Evolutionary conservation across 805 yeast species (phyloP), one percentile per base, ranked within the genome.

Genomic region (Wickerhamiella domercqiae): DNA sequence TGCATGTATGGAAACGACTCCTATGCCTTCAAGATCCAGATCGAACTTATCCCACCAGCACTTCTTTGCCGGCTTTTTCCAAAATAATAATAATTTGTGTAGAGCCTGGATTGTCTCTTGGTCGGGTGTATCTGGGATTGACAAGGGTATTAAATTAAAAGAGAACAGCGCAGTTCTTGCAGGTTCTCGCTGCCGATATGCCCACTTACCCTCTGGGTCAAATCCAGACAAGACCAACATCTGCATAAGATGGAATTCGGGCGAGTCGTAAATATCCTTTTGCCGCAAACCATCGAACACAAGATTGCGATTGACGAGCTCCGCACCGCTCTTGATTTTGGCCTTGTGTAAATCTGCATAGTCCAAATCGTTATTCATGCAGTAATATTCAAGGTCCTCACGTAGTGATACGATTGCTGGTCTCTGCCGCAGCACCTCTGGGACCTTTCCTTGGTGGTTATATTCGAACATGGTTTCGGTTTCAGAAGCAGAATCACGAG

Each of bases 21-120:
- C 7, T 16, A 46, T 43, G 4, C 59, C 63, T 17, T 51, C 52
- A 13, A 51, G 51, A 4, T 56, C 57, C 14, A 63, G 55, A 16
- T 51, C 59, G 9, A 55, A 36, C 40, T 60, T 60, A 32, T 71
- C 74, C 98, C 98, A 90, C 98, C 98, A 90, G 61, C 98, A 90
- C 55, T 90, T 90, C 53, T 97, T 70, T 2, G 98, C 98, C 1
- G 98, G 98, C 54, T 90, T 90, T 45, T 94, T 70, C 97, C 98
- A 90, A 54, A 90, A 90, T 37, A 90, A 61, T 26, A 90, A 64
- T 36, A 90, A 66, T 56, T 90, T 90, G 35, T 62, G 66, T 3
- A 64, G 51, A 21, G 62, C 57, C 9, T 57, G 47, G 30, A 52
- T 37, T 7, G 41, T 42, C 19, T 43, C 51, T 4, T 28, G 25